phyloP scores from a whole-genome alignment of 257 asterid genomes.

The Eustoma russellianum region DNA sequence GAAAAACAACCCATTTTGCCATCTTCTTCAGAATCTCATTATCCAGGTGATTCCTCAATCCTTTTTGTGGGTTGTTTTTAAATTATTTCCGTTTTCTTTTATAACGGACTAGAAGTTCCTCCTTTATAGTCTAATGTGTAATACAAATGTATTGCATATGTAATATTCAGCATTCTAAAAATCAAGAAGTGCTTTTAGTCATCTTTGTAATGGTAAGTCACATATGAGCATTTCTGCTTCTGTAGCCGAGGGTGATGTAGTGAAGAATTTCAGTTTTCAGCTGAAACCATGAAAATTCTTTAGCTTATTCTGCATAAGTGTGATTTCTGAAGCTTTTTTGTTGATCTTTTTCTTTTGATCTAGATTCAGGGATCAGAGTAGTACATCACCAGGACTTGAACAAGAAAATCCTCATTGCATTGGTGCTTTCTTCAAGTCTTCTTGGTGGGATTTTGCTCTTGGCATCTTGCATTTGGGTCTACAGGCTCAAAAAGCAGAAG shows the following conservation, averaged over 20 bases:
- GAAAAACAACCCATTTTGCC: conserved; percentile 68
- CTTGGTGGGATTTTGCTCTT: conserved; percentile 57
- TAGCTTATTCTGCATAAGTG: not conserved
- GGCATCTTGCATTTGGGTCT: conserved; percentile 44
- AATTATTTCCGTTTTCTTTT: conserved; percentile 4
- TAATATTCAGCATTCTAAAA: too few relatives aligned
- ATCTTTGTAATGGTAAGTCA: too few relatives aligned
- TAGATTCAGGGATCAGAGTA: conserved; percentile 37
- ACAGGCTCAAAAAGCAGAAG: conserved; percentile 46
- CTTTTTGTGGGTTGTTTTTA: conserved; percentile 1
- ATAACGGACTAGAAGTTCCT: conserved; percentile 11
- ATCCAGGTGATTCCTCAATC: conserved; percentile 56
- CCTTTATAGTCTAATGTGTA: not conserved
- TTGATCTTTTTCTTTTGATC: conserved; percentile 20
- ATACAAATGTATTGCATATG: too few relatives aligned
- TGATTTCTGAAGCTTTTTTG: conserved; percentile 7
- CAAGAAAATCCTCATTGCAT: conserved; percentile 70
- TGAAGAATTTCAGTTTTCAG: not conserved
- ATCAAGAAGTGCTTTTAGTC: too few relatives aligned
- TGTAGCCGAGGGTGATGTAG: not conserved
- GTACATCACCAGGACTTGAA: conserved; percentile 74
- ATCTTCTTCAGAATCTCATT: conserved; percentile 41
- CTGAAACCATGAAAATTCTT: not conserved
- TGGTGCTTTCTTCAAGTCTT: conserved; percentile 61
- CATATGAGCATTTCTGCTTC: too few relatives aligned